phyloP scores from a whole-genome alignment of 306 rosid species.

The Malus asiatica region DNA sequence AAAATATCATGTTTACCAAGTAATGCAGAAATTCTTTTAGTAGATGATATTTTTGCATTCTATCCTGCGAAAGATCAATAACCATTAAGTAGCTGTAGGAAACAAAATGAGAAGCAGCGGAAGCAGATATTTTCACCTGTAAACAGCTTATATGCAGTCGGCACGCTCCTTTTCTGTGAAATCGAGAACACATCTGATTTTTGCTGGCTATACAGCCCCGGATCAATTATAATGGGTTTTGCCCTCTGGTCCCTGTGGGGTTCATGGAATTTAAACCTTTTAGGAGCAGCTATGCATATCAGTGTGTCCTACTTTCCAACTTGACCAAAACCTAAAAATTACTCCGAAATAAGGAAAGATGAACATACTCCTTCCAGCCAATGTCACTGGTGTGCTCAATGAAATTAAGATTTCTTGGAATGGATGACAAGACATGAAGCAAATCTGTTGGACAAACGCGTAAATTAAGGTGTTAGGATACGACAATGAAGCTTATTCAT shows the following conservation, averaged over 20 bases:
- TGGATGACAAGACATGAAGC: slow-evolving; percentile 55
- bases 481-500: neutral
- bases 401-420: slow-evolving; percentile 59
- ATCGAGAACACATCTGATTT: slow-evolving; percentile 75
- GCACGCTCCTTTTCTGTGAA: slow-evolving; percentile 55
- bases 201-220: slow-evolving; percentile 54
- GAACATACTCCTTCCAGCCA: slow-evolving; percentile 90
- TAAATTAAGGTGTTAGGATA: neutral
- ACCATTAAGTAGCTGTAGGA: neutral
- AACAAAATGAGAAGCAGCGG: neutral
- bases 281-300: neutral
- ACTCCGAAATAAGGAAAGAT: slow-evolving; percentile 1
- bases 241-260: slow-evolving; percentile 61
- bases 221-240: slow-evolving; percentile 70
- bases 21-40: neutral
- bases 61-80: neutral
- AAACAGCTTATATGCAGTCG: slow-evolving; percentile 65
- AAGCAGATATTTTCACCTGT: slow-evolving; percentile 39
- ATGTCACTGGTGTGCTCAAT: slow-evolving; percentile 82
- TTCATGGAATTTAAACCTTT: slow-evolving; percentile 1
- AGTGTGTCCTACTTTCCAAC: neutral
- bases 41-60: neutral
- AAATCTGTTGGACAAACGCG: slow-evolving; percentile 36
- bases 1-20: neutral
- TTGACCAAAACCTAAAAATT: neutral